Base-by-base conservation (phyloP, 225 moss, liverwort and hornwort genomes). In the Marchantia paleacea region DNA sequence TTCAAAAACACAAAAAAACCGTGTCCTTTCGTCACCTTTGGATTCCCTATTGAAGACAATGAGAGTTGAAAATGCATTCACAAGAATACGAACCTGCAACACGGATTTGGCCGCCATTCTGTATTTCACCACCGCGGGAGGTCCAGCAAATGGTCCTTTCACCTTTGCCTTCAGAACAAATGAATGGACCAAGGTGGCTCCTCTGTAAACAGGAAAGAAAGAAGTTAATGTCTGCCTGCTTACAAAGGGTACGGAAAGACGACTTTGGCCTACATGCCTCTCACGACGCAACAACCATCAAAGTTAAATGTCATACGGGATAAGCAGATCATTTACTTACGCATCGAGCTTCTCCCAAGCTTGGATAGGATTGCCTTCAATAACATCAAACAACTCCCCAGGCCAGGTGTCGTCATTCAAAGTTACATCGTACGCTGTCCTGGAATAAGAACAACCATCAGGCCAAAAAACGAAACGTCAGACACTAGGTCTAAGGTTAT, bases 381-480 rank as follows among this genome's bases (percentile, higher is more conserved):
- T 28, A 49, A 91, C 49, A 52, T 82, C 86, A 78, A 91, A 91
- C 65, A 73, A 51, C 13, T 89, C 86, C 75, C 70, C 80, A 8
- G 91, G 91, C 91, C 91, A 91, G 14, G 86, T 89, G 67, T 91
- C 89, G 63, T 91, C 91, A 50, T 82, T 91, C 86, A 91, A 83
- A 29, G 72, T 88, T 71, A 91, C 89, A 82, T 91, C 91, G 76
- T 91, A 91, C 10, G 91, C 91, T 66, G 91, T 84, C 69, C 91
- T 91, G 85, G 47, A 83, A 83, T 73, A 54, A 53, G 12, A 51
- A 81, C 6, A 8, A 74, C 28, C 26, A 74, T 25, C 51, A 63
- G 10, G 57, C 61, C 60, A 76, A 39, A 0, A 60, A 7, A 71
- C 62, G 16, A 47, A 77, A 75, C 3, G 70, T 39, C 39, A 39